These are phyloP conservation scores for Pseudofabraea citricarpa DNA, from an alignment of 2,329 filamentous ascomycete species.

Conservation along the genomic window DNA sequence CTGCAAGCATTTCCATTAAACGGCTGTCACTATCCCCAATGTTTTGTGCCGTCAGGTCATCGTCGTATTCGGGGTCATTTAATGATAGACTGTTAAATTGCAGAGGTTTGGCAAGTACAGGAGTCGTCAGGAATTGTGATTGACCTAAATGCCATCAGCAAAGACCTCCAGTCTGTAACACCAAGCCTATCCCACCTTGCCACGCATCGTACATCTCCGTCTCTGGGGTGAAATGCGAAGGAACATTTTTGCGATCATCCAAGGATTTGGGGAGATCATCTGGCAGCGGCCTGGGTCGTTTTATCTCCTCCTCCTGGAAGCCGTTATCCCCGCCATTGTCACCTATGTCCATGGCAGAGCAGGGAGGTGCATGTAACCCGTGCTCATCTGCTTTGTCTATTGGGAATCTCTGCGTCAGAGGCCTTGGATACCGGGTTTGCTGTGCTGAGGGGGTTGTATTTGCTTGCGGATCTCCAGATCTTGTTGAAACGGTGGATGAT, in stretches of 20 bases:
- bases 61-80: constrained; percentile 71
- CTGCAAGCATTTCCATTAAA: constrained; percentile 92
- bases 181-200: constrained; percentile 64
- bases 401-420: constrained; percentile 8
- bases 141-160: constrained; percentile 56
- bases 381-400: constrained; percentile 14
- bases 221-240: constrained; percentile 61
- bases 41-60: constrained; percentile 45
- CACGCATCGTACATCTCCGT: constrained; percentile 99
- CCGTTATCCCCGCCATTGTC: constrained; percentile 40
- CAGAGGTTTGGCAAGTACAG: constrained; percentile 77
- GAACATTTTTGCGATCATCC: constrained; percentile 74
- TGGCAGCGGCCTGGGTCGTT: constrained; percentile 56
- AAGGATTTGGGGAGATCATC: constrained; percentile 85
- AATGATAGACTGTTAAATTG: constrained; percentile 78
- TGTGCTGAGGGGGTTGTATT: constrained; percentile 3
- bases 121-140: constrained; percentile 89
- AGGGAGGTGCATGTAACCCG: constrained; percentile 21
- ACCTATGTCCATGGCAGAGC: constrained; percentile 53
- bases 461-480: not conserved
- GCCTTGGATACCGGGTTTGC: not conserved
- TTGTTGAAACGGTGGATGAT: not conserved
- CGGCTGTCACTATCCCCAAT: constrained; percentile 77
- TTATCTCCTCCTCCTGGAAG: constrained; percentile 53
- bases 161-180: not conserved